Evolutionary conservation across 371 early-diverging fungal genomes (phyloP).

Genomic region (Haplosporangium sp.): DNA sequence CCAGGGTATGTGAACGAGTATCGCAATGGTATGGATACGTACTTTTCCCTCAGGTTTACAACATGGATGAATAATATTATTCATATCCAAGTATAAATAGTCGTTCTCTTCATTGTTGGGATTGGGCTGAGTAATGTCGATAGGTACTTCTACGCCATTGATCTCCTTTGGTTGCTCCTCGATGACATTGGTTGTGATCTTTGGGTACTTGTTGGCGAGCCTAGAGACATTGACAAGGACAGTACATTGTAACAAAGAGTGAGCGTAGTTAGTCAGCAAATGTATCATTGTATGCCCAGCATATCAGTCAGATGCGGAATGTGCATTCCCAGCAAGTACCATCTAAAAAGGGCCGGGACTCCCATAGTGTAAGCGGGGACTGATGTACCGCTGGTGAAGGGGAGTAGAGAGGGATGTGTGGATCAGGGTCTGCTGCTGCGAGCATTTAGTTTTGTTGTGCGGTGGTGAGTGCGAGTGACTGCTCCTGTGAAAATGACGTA

Average conservation of each 20-base stretch:
- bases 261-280: background rate
- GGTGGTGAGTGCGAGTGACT: no score
- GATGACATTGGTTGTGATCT: conserved; percentile 81
- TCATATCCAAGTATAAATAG: conserved; percentile 99
- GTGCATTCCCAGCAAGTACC: conserved; percentile 8
- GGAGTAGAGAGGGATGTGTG: background rate
- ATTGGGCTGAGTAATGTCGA: conserved; percentile 91
- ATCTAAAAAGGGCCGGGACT: conserved; percentile 86
- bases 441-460: background rate
- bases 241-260: background rate
- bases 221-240: conserved; percentile 50
- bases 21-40: conserved; percentile 4
- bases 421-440: background rate
- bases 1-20: background rate
- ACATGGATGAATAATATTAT: conserved; percentile 99
- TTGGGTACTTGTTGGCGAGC: conserved; percentile 96
- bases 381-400: background rate
- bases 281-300: background rate
- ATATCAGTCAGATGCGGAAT: no score
- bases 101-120: conserved; percentile 96
- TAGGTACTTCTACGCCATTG: conserved; percentile 81
- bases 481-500: no score
- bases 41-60: conserved; percentile 94
- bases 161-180: conserved; percentile 79
- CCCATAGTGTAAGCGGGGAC: conserved; percentile 67